Evolutionary conservation across 2,329 filamentous ascomycete species (phyloP).

Genomic region (Thielaviopsis musarum): DNA sequence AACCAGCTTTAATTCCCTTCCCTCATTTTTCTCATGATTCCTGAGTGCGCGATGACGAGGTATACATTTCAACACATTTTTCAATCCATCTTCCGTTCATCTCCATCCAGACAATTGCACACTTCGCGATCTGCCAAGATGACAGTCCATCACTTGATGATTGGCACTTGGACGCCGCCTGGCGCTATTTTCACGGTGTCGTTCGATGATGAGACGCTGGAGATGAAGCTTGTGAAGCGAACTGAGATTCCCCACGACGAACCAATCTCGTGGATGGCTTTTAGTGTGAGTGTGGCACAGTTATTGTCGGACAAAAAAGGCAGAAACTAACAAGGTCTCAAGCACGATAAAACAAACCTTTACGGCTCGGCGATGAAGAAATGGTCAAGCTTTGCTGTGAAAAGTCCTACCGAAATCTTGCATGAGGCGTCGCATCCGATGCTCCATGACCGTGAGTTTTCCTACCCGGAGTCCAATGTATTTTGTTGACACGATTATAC

Average conservation of each 20-base stretch:
- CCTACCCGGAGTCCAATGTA: not conserved
- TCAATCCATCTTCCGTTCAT: not conserved
- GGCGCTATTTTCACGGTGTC: slow-evolving; percentile 80
- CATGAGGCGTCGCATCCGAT: slow-evolving; percentile 62
- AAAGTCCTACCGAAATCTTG: slow-evolving; percentile 56
- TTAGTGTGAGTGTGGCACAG: slow-evolving; percentile 43
- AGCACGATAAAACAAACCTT: slow-evolving; percentile 70
- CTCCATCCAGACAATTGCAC: not conserved
- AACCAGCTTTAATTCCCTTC: not conserved
- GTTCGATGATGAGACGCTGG: slow-evolving; percentile 68
- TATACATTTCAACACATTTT: not conserved
- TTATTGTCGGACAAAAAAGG: not conserved
- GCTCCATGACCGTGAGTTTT: slow-evolving; percentile 49
- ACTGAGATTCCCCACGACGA: slow-evolving; percentile 69
- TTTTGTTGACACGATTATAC: slow-evolving; percentile 13
- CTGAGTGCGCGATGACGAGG: not conserved
- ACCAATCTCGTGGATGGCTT: slow-evolving; percentile 88
- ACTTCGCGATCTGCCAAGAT: slow-evolving; percentile 28
- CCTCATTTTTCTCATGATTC: not conserved
- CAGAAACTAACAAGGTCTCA: slow-evolving; percentile 3
- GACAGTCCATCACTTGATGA: slow-evolving; percentile 74
- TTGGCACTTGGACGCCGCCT: slow-evolving; percentile 80
- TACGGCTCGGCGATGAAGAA: slow-evolving; percentile 91
- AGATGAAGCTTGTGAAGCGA: slow-evolving; percentile 58
- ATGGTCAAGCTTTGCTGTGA: slow-evolving; percentile 68